Conservation (phyloP, 768 basidiomycete genomes). For the Boletus insuetus region DNA sequence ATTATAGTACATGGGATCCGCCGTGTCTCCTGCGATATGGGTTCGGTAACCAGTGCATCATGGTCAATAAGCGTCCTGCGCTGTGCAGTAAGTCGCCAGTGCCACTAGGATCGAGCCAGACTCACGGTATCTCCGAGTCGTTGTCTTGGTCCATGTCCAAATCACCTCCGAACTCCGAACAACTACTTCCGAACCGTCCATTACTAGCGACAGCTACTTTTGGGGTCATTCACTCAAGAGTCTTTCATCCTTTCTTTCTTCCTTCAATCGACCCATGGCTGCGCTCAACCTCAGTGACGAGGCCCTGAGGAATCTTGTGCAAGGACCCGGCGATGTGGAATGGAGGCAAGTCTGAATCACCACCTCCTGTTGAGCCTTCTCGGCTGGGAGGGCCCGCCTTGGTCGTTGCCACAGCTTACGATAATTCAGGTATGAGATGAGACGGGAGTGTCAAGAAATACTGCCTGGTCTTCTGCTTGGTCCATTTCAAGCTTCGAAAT, state of each 20-base stretch:
- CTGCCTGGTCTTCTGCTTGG: constrained; percentile 79
- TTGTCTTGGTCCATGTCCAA: constrained; percentile 49
- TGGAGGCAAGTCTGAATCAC: constrained; percentile 57
- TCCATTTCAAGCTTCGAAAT: constrained; percentile 87
- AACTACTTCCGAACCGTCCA: constrained; percentile 16
- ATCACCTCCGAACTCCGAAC: constrained; percentile 28
- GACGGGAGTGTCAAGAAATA: constrained; percentile 92
- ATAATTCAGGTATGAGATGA: constrained; percentile 80
- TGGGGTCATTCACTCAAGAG: background rate
- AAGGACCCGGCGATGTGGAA: constrained; percentile 80
- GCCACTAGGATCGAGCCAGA: constrained; percentile 10
- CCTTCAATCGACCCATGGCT: constrained; percentile 8
- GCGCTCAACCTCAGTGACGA: constrained; percentile 34
- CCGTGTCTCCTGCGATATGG: constrained; percentile 12
- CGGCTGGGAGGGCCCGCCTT: background rate
- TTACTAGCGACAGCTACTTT: background rate
- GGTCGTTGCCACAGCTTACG: constrained; percentile 11
- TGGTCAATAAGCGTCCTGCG: constrained; percentile 34
- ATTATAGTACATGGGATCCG: constrained; percentile 89
- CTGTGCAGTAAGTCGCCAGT: constrained; percentile 7
- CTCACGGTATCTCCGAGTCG: constrained; percentile 58
- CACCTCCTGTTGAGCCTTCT: background rate
- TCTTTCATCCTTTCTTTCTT: background rate
- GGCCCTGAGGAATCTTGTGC: constrained; percentile 58
- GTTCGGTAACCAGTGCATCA: background rate